Evolutionary conservation across 108 stramenopile genomes (phyloP), one percentile per base, ranked within the genome.

Genomic region (Skeletonema grethae): DNA sequence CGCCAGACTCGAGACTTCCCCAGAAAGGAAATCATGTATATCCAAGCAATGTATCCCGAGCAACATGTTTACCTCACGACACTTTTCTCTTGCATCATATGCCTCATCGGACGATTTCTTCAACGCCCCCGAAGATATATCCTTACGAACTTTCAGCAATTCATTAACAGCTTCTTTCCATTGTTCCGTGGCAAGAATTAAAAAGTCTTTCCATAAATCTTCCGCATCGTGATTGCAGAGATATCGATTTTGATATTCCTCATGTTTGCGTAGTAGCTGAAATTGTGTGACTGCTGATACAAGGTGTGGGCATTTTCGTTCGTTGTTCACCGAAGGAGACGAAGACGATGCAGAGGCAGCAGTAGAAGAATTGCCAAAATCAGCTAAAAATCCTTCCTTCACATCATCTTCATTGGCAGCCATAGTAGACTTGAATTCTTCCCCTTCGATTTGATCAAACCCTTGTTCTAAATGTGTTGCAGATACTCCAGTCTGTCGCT

Each of bases 371-470:
- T 25, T 28, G 20, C 24, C 63, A 35, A 46, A 38, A 7, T 30
- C 39, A 22, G 25, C 48, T 57, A 74, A 58, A 31, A 75, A 36
- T 63, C 39, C 67, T 22, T 77, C 80, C 12, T 39, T 58, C 48
- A 82, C n/a, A 41, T 82, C 80, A 39, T 82, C 80, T 30, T 76
- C 64, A 31, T 70, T 46, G 18, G 80, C 80, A 11, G 70, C 71
- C 43, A 72, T 72, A 18, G 57, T 64, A 9, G 80, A 77, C 53
- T 18, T 41, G 38, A 57, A 32, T 20, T 82, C 67, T 72, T 82
- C 80, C 13, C 65, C 29, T 31, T 81, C 70, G 11, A 81, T 29
- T 28, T 59, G 57, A 28, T 76, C 50, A 12, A 28, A 63, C 3
- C 67, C 70, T 30, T 69, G 41, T 61, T 81, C 70, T 32, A 81